Percentiles rank a stretch among this genome's conserved stretches.
Evolutionary conservation across 2,329 filamentous ascomycete genomes (phyloP).

Genomic region (Rhytidhysteron rufulum): DNA sequence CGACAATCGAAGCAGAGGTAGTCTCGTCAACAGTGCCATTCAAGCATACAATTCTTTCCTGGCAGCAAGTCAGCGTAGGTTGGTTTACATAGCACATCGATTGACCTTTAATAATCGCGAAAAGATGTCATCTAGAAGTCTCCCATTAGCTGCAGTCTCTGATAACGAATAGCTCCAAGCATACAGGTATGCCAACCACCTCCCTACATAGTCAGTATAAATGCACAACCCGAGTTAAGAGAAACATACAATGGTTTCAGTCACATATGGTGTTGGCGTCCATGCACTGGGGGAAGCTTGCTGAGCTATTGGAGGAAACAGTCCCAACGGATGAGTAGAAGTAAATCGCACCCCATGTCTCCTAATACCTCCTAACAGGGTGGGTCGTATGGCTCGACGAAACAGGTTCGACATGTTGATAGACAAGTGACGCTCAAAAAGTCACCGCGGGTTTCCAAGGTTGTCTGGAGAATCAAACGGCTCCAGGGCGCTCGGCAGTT

Average conservation of each 20-base stretch:
- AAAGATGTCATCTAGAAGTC: slow-evolving; percentile 39
- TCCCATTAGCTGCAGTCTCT: slow-evolving; percentile 1
- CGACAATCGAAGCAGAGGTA: slow-evolving; percentile 88
- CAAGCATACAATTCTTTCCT: slow-evolving; percentile 91
- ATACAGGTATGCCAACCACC: slow-evolving; percentile 50
- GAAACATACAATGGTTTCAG: slow-evolving; percentile 44
- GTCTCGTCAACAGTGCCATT: slow-evolving; percentile 89
- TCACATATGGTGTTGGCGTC: slow-evolving; percentile 49
- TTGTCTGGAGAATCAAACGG: too few species aligned
- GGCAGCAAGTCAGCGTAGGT: neutral
- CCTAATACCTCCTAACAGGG: slow-evolving; percentile 6
- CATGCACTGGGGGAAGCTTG: slow-evolving; percentile 30
- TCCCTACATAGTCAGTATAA: slow-evolving; percentile 38
- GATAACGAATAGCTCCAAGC: neutral
- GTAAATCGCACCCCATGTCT: slow-evolving; percentile 19
- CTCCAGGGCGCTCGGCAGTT: too few species aligned
- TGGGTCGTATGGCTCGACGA: slow-evolving; percentile 19
- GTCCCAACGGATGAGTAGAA: slow-evolving; percentile 10
- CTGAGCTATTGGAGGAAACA: slow-evolving; percentile 5
- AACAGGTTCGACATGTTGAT: slow-evolving; percentile 30
- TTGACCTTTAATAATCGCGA: slow-evolving; percentile 42
- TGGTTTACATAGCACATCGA: neutral
- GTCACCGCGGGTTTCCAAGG: too few species aligned
- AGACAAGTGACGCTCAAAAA: too few species aligned
- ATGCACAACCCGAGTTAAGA: neutral